Evolutionary conservation across 83 land plant genomes (phyloP), one percentile per base, ranked within the genome.

Genomic region (Isoetes engelmannii): DNA sequence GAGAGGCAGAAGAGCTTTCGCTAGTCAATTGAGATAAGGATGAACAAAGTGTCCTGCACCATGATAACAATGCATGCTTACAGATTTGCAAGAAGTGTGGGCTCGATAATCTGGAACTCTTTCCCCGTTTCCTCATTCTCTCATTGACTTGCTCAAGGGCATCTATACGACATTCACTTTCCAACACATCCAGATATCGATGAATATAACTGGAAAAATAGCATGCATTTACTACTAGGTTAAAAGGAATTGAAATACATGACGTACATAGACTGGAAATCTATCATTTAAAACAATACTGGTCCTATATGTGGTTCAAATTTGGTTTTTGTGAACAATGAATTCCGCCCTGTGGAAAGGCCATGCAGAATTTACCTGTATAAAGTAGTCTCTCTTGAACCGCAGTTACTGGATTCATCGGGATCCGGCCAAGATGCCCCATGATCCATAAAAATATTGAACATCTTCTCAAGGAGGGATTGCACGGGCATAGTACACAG

Each of bases 51-150:
- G 87, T 73, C 13, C 99, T 85, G 64, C 97, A 95, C 96, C 96
- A 95, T 49, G 97, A 90, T 51, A 84, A 48, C 17, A 89, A 81
- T 55, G 97, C 97, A 83, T 95, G 99, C 82, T 81, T 83, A 79
- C 85, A 95, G 44, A 95, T 80, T 72, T 75, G 86, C 41, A 87
- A 86, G 74, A 77, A 85, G 68, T 74, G 79, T 67, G 69, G 75
- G 53, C 80, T 86, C 12, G 89, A 75, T 61, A 95, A 78, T 69
- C 91, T 95, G 21, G 90, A 89, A 72, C 80, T 88, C 73, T 91
- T 95, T 67, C 90, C 90, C 17, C 99, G 93, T 83, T 88, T 95
- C 45, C 96, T 75, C 45, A 93, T 83, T 69, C 82, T 92, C 81
- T 95, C 99, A 77, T 88, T 91, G 51, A 88, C 84, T 67, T 62